Percentiles rank a stretch among this genome's conserved stretches.
These are phyloP conservation scores for Funneliformis geosporum DNA, from an alignment of 192 early-diverging fungal genomes.

Conservation along the genomic window DNA sequence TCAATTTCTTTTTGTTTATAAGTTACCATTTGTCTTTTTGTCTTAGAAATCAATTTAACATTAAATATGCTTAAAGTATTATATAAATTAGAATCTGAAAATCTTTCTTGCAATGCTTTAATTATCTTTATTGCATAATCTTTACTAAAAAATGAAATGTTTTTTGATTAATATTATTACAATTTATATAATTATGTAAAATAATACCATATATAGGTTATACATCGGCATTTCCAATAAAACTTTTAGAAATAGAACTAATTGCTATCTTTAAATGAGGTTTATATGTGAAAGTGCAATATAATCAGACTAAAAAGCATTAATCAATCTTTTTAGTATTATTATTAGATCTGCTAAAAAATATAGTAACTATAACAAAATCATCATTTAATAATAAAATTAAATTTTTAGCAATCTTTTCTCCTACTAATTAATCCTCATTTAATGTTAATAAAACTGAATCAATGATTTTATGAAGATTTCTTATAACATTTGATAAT, in stretches of 20 bases:
- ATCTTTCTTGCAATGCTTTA: neutral
- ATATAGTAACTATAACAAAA: neutral
- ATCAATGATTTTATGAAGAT: neutral
- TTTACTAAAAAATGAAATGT: neutral
- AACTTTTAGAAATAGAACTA: neutral
- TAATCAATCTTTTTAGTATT: neutral
- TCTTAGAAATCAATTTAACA: neutral
- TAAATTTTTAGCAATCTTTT: neutral
- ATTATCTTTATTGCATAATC: neutral
- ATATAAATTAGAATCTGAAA: neutral
- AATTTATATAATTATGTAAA: neutral
- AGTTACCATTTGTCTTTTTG: neutral
- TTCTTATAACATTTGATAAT: neutral
- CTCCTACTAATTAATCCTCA: neutral
- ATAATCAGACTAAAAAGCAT: neutral
- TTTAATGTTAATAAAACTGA: neutral
- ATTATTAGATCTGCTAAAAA: neutral
- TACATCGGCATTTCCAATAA: neutral
- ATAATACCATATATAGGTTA: neutral
- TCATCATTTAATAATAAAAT: neutral
- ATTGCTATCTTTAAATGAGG: neutral
- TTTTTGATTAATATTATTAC: too few species aligned
- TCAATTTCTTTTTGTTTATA: neutral
- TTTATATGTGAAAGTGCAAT: neutral
- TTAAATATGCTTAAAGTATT: neutral